These are phyloP conservation scores for Leccinum subgranulosum DNA, from an alignment of 768 basidiomycete species.

Conservation along the genomic window DNA sequence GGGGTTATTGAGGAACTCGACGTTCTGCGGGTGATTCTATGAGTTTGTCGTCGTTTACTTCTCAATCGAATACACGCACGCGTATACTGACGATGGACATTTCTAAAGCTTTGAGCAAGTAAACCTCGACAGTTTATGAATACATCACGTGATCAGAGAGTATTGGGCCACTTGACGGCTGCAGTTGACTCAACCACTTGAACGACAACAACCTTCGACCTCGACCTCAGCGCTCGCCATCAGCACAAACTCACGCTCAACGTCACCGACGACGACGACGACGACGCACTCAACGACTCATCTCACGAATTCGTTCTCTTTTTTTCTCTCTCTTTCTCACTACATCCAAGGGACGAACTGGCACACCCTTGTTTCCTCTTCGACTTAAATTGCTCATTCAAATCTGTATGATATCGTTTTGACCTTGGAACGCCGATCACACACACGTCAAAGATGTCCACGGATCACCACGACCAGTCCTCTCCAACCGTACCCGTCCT, in stretches of 20 bases:
- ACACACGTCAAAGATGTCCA: slow-evolving; percentile 24
- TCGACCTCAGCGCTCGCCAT: not conserved
- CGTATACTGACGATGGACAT: slow-evolving; percentile 74
- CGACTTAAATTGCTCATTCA: not conserved
- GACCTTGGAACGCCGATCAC: slow-evolving; percentile 7
- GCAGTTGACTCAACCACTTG: slow-evolving; percentile 1
- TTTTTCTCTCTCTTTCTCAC: slow-evolving; percentile 6
- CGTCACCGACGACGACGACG: not conserved
- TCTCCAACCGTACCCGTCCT: slow-evolving; percentile 14
- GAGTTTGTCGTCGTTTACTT: not conserved
- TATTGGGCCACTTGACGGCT: not conserved
- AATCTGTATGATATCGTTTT: slow-evolving; percentile 20
- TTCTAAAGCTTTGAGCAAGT: too few relatives aligned
- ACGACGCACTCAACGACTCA: not conserved
- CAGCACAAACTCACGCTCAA: slow-evolving; percentile 1
- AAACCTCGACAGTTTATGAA: too few relatives aligned
- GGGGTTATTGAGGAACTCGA: slow-evolving; percentile 91
- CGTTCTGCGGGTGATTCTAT: slow-evolving; percentile 51
- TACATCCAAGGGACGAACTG: slow-evolving; percentile 1
- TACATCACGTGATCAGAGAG: slow-evolving; percentile 2
- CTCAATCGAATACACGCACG: slow-evolving; percentile 35
- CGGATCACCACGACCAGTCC: slow-evolving; percentile 20
- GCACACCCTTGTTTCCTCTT: slow-evolving; percentile 3
- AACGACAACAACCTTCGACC: slow-evolving; percentile 1
- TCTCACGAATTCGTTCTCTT: slow-evolving; percentile 4